These are phyloP conservation scores for Gossypium anomalum DNA, from an alignment of 345 rosid genomes.

Conservation along the genomic window DNA sequence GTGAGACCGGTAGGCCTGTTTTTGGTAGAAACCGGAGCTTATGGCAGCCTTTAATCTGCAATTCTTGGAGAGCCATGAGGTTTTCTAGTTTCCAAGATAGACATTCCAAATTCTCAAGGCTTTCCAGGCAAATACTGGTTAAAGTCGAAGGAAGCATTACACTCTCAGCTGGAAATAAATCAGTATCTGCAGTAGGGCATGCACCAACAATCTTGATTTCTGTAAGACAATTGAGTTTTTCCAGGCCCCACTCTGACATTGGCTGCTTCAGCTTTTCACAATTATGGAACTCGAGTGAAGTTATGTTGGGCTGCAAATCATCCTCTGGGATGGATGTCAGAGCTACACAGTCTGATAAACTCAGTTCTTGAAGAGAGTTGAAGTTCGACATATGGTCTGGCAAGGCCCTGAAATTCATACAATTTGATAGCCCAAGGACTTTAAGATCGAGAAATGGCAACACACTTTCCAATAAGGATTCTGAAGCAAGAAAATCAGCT, in stretches of 20 bases:
- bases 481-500: conserved; percentile 7
- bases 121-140: conserved; percentile 18
- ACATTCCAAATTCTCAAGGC: conserved; percentile 14
- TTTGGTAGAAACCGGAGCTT: conserved; percentile 21
- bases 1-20: conserved; percentile 20
- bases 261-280: conserved; percentile 22
- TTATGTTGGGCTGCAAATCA: conserved; percentile 27
- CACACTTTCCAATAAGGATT: conserved; percentile 13
- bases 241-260: conserved; percentile 11
- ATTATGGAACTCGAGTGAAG: neutral
- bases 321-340: conserved; percentile 21
- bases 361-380: conserved; percentile 17
- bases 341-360: neutral
- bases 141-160: conserved; percentile 24
- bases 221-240: neutral
- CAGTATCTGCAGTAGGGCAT: conserved; percentile 4
- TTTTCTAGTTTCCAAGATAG: conserved; percentile 16
- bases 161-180: conserved; percentile 12
- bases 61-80: conserved; percentile 18
- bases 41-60: conserved; percentile 19
- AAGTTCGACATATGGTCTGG: conserved; percentile 20
- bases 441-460: conserved; percentile 16
- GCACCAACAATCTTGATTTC: neutral
- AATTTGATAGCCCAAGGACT: neutral
- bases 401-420: conserved; percentile 18